Evolutionary conservation across 2,329 filamentous ascomycete species (phyloP), one percentile per base, ranked within the genome.

Genomic region (Hymenoscyphus infarciens): DNA sequence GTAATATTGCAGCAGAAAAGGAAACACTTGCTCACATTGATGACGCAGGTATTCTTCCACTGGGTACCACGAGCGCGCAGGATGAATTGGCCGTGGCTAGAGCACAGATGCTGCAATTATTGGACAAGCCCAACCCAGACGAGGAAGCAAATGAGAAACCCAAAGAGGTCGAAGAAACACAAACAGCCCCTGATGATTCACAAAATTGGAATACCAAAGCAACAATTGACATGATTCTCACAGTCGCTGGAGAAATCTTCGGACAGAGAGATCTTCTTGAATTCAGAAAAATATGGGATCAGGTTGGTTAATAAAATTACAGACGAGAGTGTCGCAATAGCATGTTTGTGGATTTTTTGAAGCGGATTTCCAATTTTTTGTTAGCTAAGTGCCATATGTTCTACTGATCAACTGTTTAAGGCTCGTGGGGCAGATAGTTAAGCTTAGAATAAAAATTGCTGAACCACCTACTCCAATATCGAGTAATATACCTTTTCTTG

Each of bases 141-240:
- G 45, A 25, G 10, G 19, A 52, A 22, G 10, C 19, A 22, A 13
- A 25, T 6, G 45, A 52, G 19, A 19, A 25, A 49, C n/a, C n/a
- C 10, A 11, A 19, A 52, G 19, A 52, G 25, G 45, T 19, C 22
- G 54, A 57, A 54, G 42, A 33, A 56, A 55, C 10, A 16, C 16
- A 16, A 16, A 42, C 35, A 13, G 5, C 53, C 19, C 27, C n/a
- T 19, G 27, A 22, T 33, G 22, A 63, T 52, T 13, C 57, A 73
- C 72, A 19, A 71, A 74, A 67, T 69, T 74, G 61, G 76, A 82
- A 63, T 74, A 77, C 63, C 66, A 78, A 64, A 69, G 88, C 87
- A n/a, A 92, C 92, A 49, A 80, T 97, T 38, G 93, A 96, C 76
- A 96, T 96, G 91, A 91, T 97, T 60, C 80, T 97, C 68, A 95